Percentiles rank a stretch among this genome's conserved stretches.
These are phyloP conservation scores for Turnera subulata DNA, from an alignment of 345 rosid species.

Conservation along the genomic window DNA sequence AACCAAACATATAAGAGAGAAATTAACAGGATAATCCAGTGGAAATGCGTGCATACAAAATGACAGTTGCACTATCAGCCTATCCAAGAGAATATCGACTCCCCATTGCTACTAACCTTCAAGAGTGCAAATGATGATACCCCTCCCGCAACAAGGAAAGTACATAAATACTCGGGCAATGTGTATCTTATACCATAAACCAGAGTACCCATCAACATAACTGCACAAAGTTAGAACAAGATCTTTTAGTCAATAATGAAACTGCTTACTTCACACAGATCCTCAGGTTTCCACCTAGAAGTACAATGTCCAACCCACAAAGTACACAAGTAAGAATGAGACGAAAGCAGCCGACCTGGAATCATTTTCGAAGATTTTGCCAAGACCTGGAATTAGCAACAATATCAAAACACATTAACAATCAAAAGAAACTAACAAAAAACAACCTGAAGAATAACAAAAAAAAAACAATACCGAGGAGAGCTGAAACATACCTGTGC, in stretches of 20 bases:
- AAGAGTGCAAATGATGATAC: slow-evolving; percentile 78
- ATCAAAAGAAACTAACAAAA: background rate
- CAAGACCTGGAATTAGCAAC: slow-evolving; percentile 53
- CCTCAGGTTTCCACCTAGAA: no score
- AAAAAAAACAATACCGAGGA: background rate
- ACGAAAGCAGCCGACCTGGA: slow-evolving; percentile 51
- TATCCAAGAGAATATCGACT: background rate
- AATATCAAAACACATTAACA: slow-evolving; percentile 10
- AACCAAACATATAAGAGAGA: slow-evolving; percentile 1
- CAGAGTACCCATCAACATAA: slow-evolving; percentile 88
- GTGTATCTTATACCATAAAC: slow-evolving; percentile 87
- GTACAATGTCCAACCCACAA: background rate
- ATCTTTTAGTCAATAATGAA: slow-evolving; percentile 8
- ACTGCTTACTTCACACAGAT: no score
- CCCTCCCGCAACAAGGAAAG: slow-evolving; percentile 92
- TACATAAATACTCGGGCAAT: slow-evolving; percentile 69
- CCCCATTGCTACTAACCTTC: slow-evolving; percentile 44
- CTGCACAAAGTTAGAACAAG: slow-evolving; percentile 41
- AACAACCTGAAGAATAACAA: no score
- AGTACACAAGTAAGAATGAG: background rate
- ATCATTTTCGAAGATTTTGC: slow-evolving; percentile 98
- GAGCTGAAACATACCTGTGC: slow-evolving; percentile 62
- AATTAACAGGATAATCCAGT: background rate
- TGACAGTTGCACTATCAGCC: background rate
- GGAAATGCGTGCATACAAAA: background rate